Conservation (phyloP, 2,329 filamentous ascomycete genomes). For the Cladophialophora bantiana region DNA sequence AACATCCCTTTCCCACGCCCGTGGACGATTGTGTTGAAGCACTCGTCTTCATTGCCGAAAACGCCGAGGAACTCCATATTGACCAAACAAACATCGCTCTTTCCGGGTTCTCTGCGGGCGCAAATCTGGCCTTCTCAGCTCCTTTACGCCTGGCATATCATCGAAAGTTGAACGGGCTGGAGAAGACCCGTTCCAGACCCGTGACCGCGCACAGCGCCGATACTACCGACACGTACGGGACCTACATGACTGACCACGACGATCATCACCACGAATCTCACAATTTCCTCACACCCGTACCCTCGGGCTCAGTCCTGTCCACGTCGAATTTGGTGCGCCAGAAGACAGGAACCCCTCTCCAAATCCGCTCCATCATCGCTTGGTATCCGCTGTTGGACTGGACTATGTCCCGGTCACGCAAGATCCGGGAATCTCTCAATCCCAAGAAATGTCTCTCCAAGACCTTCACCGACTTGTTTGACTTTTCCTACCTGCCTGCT, state of each 20-base stretch:
- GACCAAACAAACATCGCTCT: slow-evolving; percentile 65
- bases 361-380: slow-evolving; percentile 63
- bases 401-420: slow-evolving; percentile 65
- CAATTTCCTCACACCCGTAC: slow-evolving; percentile 26
- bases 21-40: slow-evolving; percentile 70
- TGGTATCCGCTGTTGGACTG: slow-evolving; percentile 71
- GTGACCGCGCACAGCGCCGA: slow-evolving; percentile 38
- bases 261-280: slow-evolving; percentile 24
- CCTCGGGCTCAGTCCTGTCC: slow-evolving; percentile 22
- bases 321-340: slow-evolving; percentile 29
- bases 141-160: slow-evolving; percentile 62
- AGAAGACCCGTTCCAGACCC: slow-evolving; percentile 42
- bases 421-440: slow-evolving; percentile 61
- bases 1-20: slow-evolving; percentile 67
- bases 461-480: slow-evolving; percentile 59
- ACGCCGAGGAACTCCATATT: slow-evolving; percentile 64
- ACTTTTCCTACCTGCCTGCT: slow-evolving; percentile 55
- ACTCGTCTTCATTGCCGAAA: slow-evolving; percentile 63
- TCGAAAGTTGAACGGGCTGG: slow-evolving; percentile 43
- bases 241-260: slow-evolving; percentile 26
- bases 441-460: slow-evolving; percentile 58
- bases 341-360: slow-evolving; percentile 50
- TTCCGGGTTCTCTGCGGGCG: slow-evolving; percentile 69
- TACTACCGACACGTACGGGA: slow-evolving; percentile 26
- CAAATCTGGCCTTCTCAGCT: slow-evolving; percentile 68